Evolutionary conservation across 352 stramenopile species (phyloP), one percentile per base, ranked within the genome.

Genomic region (Vaucheria bursata): DNA sequence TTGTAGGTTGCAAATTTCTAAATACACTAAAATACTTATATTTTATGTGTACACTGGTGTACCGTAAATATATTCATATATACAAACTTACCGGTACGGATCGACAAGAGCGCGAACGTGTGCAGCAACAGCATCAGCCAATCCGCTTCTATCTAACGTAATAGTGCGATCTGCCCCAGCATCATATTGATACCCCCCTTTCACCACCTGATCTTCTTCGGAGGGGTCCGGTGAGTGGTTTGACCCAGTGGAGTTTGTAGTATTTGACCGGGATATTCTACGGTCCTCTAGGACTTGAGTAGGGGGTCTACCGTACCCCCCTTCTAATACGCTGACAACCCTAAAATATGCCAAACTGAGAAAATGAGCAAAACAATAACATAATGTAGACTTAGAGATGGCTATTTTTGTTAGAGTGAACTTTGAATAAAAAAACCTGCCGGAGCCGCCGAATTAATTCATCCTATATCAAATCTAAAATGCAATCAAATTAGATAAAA

Each of bases 301-400:
- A 12, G 40, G 40, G 36, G 31, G 73, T 33, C 38, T 36, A 4
- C 87, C 87, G 84, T 94, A 94, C 18, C 90, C 90, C 18, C 90
- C 90, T 86, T 94, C 90, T 18, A 94, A 79, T 18, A 94, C 80
- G 82, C 85, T 90, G 0, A 94, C 77, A 5, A 94, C 74, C 70
- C 88, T 83, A 0, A 3, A 6, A 49, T 12, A 25, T 34, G n/a
- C n/a, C n/a, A n/a, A n/a, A n/a, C n/a, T n/a, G n/a, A n/a, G n/a
- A n/a, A n/a, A n/a, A n/a, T n/a, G n/a, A n/a, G n/a, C n/a, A n/a
- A n/a, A n/a, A n/a, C n/a, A n/a, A n/a, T n/a, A n/a, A n/a, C n/a
- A n/a, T n/a, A n/a, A n/a, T n/a, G n/a, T n/a, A n/a, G n/a, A n/a
- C n/a, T n/a, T n/a, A n/a, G n/a, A n/a, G n/a, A n/a, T n/a, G n/a